These are phyloP conservation scores for Papilionanthe hybrid DNA, from an alignment of 116 monocot genomes.

Conservation along the genomic window DNA sequence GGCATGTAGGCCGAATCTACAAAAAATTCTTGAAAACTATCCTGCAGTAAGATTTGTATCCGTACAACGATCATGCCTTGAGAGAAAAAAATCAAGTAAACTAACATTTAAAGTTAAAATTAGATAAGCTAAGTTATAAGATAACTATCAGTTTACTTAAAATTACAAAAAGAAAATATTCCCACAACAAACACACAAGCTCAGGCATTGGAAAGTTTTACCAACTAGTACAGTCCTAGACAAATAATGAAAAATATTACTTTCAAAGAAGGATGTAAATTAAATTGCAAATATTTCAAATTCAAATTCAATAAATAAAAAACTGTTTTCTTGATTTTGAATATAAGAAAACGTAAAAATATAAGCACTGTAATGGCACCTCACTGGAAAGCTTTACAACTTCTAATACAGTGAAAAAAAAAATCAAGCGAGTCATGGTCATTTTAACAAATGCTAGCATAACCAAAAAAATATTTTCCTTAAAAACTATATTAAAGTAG, in stretches of 20 bases:
- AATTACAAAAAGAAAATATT: background rate
- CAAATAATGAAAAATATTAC: background rate
- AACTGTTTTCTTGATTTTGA: no score
- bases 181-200: background rate
- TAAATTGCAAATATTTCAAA: no score
- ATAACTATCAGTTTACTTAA: background rate
- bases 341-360: no score
- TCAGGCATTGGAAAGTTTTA: background rate
- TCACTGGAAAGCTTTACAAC: no score
- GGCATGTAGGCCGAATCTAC: constrained; percentile 65
- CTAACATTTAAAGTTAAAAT: background rate
- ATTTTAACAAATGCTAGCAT: no score
- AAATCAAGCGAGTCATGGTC: no score
- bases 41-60: constrained; percentile 31
- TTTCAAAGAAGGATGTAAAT: background rate
- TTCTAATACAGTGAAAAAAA: no score
- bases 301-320: no score
- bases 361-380: no score
- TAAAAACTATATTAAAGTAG: no score
- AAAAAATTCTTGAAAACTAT: constrained; percentile 58
- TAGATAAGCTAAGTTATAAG: background rate
- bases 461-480: no score
- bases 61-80: background rate
- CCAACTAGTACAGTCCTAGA: background rate
- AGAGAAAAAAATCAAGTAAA: background rate